Conservation (phyloP, 768 basidiomycete genomes). For the Crepidotus variabilis region DNA sequence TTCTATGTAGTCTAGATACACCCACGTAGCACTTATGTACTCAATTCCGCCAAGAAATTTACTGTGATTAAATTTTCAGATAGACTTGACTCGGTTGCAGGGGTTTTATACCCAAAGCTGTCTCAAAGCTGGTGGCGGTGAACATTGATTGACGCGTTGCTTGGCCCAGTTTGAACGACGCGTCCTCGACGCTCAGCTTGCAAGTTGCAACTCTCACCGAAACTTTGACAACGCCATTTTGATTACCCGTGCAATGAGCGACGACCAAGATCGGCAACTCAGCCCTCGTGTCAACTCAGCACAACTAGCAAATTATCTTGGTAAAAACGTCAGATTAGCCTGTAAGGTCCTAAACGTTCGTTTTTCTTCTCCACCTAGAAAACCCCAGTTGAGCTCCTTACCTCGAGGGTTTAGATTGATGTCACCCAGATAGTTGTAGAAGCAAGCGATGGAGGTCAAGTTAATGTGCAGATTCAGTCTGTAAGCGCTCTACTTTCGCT, state of each 20-base stretch:
- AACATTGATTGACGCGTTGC: no score
- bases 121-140: no score
- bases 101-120: no score
- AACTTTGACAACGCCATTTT: no score
- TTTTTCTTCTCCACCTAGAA: constrained; percentile 1
- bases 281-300: constrained; percentile 62
- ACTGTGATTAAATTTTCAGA: no score
- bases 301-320: constrained; percentile 46
- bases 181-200: neutral
- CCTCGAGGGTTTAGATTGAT: constrained; percentile 27
- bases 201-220: neutral
- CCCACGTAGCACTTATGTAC: no score
- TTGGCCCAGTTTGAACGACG: neutral
- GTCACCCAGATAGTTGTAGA: constrained; percentile 52
- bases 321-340: constrained; percentile 55
- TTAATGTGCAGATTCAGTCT: constrained; percentile 37
- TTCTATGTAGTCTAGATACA: no score
- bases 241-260: constrained; percentile 14
- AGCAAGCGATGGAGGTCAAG: constrained; percentile 65
- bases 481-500: constrained; percentile 25
- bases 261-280: constrained; percentile 10
- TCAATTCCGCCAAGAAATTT: no score
- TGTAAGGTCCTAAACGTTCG: constrained; percentile 58
- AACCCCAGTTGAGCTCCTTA: neutral
- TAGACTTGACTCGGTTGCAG: no score